Evolutionary conservation across 2,329 filamentous ascomycete genomes (phyloP).

Genomic region (Claviceps africana): DNA sequence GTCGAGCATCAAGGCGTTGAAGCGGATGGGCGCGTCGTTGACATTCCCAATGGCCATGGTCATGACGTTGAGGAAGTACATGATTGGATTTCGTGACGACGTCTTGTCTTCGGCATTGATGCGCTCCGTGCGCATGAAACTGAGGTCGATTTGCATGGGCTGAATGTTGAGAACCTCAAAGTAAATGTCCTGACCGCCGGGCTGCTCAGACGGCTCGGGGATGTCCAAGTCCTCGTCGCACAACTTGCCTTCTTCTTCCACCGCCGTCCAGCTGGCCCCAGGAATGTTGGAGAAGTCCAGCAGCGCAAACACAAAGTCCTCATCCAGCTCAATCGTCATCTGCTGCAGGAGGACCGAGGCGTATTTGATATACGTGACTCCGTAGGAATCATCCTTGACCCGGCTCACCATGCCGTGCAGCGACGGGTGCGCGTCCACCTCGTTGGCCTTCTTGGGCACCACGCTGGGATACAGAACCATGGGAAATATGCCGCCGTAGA

Average conservation of each 20-base stretch:
- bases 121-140: slow-evolving; percentile 90
- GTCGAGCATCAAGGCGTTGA: slow-evolving; percentile 88
- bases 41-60: slow-evolving; percentile 99
- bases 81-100: slow-evolving; percentile 79
- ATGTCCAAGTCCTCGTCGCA: slow-evolving; percentile 86
- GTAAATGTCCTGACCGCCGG: slow-evolving; percentile 87
- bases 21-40: slow-evolving; percentile 87
- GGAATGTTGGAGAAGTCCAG: slow-evolving; percentile 90
- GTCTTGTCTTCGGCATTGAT: slow-evolving; percentile 94
- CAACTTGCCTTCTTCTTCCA: slow-evolving; percentile 64
- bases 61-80: slow-evolving; percentile 97
- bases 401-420: slow-evolving; percentile 82
- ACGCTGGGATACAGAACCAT: slow-evolving; percentile 96
- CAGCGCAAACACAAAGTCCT: slow-evolving; percentile 94
- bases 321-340: slow-evolving; percentile 95
- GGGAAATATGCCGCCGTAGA: slow-evolving; percentile 96
- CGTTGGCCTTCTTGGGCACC: slow-evolving; percentile 89
- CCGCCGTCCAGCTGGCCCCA: slow-evolving; percentile 60
- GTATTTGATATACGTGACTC: slow-evolving; percentile 97
- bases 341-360: slow-evolving; percentile 87
- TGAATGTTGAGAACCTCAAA: slow-evolving; percentile 95
- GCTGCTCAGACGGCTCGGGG: slow-evolving; percentile 74
- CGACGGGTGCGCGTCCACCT: slow-evolving; percentile 92
- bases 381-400: slow-evolving; percentile 97
- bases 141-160: slow-evolving; percentile 94